A percentile compares a stretch with the other conserved stretches of the same genome.
Conservation (phyloP, 305 asterid species). For the Stenogyne calaminthoides region DNA sequence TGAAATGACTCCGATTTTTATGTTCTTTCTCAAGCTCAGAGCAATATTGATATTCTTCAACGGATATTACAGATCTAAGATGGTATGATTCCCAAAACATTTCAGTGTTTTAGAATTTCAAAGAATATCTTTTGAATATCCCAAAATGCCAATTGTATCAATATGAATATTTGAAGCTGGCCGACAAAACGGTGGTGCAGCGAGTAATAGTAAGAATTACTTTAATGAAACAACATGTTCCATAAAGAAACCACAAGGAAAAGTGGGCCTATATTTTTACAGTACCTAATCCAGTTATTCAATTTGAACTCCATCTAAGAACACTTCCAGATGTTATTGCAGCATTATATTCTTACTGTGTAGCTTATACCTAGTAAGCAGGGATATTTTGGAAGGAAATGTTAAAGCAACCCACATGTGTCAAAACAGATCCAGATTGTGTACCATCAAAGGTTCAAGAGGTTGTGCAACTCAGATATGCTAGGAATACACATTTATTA, state of each 20-base stretch:
- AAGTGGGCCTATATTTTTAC: neutral
- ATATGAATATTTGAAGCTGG: neutral
- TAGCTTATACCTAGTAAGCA: constrained; percentile 10
- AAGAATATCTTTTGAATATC: neutral
- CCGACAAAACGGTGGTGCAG: neutral
- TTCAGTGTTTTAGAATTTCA: neutral
- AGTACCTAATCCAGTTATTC: constrained; percentile 17
- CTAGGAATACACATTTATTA: neutral
- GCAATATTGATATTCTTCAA: neutral
- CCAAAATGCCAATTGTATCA: neutral
- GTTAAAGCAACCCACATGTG: constrained; percentile 10
- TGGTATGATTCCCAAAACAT: constrained; percentile 6
- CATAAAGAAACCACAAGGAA: neutral
- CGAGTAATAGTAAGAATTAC: neutral
- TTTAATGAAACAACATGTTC: constrained; percentile 5
- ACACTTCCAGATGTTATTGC: constrained; percentile 9
- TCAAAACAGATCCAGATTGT: constrained; percentile 19
- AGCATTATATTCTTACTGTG: constrained; percentile 4
- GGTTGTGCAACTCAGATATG: neutral
- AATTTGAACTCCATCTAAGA: constrained; percentile 17
- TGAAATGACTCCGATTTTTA: constrained; percentile 25
- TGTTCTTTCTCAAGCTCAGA: constrained; percentile 13
- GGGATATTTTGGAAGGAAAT: constrained; percentile 4
- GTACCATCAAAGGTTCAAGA: neutral
- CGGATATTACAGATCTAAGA: neutral